Evolutionary conservation across 2,329 filamentous ascomycete species (phyloP), one percentile per base, ranked within the genome.

Genomic region (Helotiales sp.): DNA sequence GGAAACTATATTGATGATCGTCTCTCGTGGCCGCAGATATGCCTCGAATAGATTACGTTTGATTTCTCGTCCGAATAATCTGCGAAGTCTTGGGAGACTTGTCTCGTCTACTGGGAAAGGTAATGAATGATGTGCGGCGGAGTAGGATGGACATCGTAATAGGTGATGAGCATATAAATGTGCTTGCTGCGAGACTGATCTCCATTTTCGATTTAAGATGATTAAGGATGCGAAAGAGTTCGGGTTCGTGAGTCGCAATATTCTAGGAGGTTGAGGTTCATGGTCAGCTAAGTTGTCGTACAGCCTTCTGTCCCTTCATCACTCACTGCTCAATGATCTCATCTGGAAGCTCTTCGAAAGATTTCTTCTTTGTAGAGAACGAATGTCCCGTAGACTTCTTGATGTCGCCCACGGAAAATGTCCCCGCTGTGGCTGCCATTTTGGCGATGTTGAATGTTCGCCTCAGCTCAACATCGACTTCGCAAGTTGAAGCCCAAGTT

Each of bases 11-110:
- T 89, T 93, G 67, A 96, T 82, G 44, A 90, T 78, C 5, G 88
- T 93, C 67, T 83, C 80, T 58, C 75, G 81, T 3, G 90, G 90
- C 17, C 88, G 83, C 52, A 91, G 72, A 70, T 90, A 93, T 33
- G 87, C 84, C 65, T 90, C 85, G 70, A 93, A 93, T 49, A 91
- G 78, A 73, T 90, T 91, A 57, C 89, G 83, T 73, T 91, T 90
- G 63, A 88, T 82, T 69, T 93, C 86, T 50, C 79, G 79, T 8
- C 84, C 80, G 68, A 95, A 93, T 25, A 83, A 77, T 19, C 78
- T 79, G 56, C 89, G 87, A 30, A 93, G 76, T 19, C 72, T 74
- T 44, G 81, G 78, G 5, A 93, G 76, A 54, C 75, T 74, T 34
- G 77, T 72, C 55, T 83, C 78, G 30, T 79, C 75, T 49, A 79